phyloP scores from a whole-genome alignment of 2,329 filamentous ascomycete genomes.

The Dactylellina parvicollis region DNA sequence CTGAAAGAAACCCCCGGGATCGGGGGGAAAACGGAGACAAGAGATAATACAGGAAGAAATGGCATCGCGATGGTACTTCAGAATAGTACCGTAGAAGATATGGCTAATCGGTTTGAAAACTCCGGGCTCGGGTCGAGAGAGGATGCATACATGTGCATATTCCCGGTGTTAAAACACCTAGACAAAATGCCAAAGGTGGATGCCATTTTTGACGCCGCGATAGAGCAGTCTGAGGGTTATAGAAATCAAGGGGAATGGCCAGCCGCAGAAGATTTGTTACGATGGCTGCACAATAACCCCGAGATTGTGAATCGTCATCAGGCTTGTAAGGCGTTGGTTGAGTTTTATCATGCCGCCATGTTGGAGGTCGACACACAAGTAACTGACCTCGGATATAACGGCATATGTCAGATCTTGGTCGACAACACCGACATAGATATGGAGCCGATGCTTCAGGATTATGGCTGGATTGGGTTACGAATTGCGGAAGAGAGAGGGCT shows the following conservation, averaged over 20 bases:
- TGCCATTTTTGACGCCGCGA: slow-evolving; percentile 16
- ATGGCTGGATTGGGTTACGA: slow-evolving; percentile 33
- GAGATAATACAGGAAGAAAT: neutral
- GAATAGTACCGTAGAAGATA: slow-evolving; percentile 22
- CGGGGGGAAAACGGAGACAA: slow-evolving; percentile 20
- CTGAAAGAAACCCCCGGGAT: slow-evolving; percentile 21
- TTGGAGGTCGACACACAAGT: slow-evolving; percentile 4
- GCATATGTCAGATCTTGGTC: slow-evolving; percentile 30
- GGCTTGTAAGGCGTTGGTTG: slow-evolving; percentile 3
- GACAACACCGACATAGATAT: neutral
- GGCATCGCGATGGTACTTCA: slow-evolving; percentile 15
- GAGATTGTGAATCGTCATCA: neutral
- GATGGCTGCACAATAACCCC: slow-evolving; percentile 21
- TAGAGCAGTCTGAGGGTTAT: slow-evolving; percentile 14
- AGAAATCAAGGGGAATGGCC: slow-evolving; percentile 13
- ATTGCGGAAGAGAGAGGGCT: slow-evolving; percentile 35
- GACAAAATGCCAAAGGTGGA: slow-evolving; percentile 29
- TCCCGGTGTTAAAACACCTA: slow-evolving; percentile 57
- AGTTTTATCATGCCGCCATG: slow-evolving; percentile 40
- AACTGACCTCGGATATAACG: slow-evolving; percentile 19
- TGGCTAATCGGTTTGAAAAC: slow-evolving; percentile 57
- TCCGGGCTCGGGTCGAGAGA: slow-evolving; percentile 56
- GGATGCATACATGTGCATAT: slow-evolving; percentile 58
- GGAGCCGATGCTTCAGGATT: slow-evolving; percentile 8
- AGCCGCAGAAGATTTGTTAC: slow-evolving; percentile 13